Base-by-base conservation (phyloP, 1,139 yeast genomes). In the Hansenula anomala region DNA sequence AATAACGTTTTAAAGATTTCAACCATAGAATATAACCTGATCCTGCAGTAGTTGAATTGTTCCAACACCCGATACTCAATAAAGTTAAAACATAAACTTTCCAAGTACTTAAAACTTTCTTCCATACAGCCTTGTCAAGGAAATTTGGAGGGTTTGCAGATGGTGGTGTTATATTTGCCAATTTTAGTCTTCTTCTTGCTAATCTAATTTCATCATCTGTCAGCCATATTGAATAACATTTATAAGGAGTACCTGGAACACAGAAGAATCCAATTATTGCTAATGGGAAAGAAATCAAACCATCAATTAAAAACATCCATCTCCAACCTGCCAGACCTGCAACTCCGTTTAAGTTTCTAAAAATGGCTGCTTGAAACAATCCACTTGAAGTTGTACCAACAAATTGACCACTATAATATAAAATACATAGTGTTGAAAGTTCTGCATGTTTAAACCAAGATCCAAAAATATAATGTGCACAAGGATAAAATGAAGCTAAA, bases 401-500 rank as follows among this genome's bases (percentile, higher is more conserved):
- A 55, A 71, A 68, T 51, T 80, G 81, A 33, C 86, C 85, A 42
- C 71, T 60, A 46, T 76, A 72, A 58, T 70, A 77, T 41, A 75
- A 64, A 44, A 75, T 74, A 9, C 78, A 72, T 48, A 84, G 64
- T 49, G 79, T 63, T 30, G 73, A 61, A 49, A 28, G 63, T 61
- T 82, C 89, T 47, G 73, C 73, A 11, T 80, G 75, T 36, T 71
- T 76, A 55, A 78, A 81, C 84, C 84, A 81, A 23, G 76, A 66
- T n/a, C 86, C 87, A 46, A 83, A 67, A 22, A 80, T 61, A 50
- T 76, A 80, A 50, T 81, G 86, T 40, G 78, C 72, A 2, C 81
- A 78, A 33, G 83, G 75, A 55, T 76, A 83, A 27, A 78, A 70
- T 7, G 82, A 79, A 9, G 83, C 60, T n/a, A n/a, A n/a, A n/a